These are phyloP conservation scores for Aspergillus carlsbadensis DNA, from an alignment of 495 filamentous ascomycete species.

Conservation along the genomic window DNA sequence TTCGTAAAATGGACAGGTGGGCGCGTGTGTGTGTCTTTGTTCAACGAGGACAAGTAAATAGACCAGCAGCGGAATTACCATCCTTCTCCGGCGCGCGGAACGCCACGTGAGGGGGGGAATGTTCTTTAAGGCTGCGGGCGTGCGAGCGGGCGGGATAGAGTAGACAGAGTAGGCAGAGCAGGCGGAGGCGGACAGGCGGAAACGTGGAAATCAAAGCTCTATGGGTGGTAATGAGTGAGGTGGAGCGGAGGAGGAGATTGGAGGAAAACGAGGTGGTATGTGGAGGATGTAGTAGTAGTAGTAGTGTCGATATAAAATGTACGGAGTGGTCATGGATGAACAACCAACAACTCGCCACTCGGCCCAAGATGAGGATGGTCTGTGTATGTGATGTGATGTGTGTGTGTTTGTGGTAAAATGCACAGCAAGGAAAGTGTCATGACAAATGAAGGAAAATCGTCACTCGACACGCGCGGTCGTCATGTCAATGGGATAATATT, in stretches of 20 bases:
- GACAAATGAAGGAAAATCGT: conserved; percentile 19
- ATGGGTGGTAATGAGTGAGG: conserved; percentile 10
- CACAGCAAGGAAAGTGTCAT: conserved; percentile 7
- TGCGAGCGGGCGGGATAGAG: background rate
- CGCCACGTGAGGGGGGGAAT: background rate
- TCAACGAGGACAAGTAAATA: background rate
- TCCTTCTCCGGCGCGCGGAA: background rate
- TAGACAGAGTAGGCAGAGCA: background rate
- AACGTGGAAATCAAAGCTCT: conserved; percentile 14
- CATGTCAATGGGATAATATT: conserved; percentile 3
- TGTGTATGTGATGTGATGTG: too few species aligned
- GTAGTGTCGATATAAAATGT: conserved; percentile 20
- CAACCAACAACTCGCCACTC: conserved; percentile 19
- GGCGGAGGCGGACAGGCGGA: background rate
- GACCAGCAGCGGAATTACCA: background rate
- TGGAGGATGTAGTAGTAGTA: background rate
- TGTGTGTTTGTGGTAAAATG: conserved; percentile 1
- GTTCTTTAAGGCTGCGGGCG: background rate
- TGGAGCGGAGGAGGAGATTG: background rate
- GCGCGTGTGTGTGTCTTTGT: too few species aligned
- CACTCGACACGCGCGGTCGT: conserved; percentile 3
- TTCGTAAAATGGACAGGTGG: background rate
- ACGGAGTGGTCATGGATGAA: conserved; percentile 22
- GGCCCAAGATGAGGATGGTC: conserved; percentile 8
- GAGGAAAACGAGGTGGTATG: background rate